Base-by-base conservation (phyloP, 768 basidiomycete species). In the Suillus fuscotomentosus region DNA sequence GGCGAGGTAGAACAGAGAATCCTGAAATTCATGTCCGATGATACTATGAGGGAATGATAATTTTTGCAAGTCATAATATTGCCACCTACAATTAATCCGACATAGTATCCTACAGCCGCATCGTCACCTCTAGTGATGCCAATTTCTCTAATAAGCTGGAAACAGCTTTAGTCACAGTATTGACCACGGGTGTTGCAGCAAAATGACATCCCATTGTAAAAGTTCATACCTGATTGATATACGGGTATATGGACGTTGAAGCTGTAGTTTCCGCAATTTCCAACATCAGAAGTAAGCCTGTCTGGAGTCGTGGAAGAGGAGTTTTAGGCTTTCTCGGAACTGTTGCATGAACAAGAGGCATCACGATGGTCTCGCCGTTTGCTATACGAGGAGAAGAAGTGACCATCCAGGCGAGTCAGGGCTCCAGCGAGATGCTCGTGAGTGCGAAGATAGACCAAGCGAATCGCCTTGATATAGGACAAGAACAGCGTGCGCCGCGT, bases 41-140 rank as follows among this genome's bases (percentile, higher is more conserved):
- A 43, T 61, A 14, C 15, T 31, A 69, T 24, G 41, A 41, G 31
- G 50, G 27, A 34, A 27, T 6, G 55, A 27, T 14, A 34, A 15
- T 15, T 4, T 20, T 41, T 27, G 47, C 24, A 14, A 34, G 24
- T 10, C 10, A 5, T 2, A 2, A 47, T 14, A 65, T 65, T 39
- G 1, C 66, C 65, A 68, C 87, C 75, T 63, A 88, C 86, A 60
- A 76, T 72, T 36, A 88, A 68, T 41, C 87, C 88, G n/a, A 86
- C 87, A 70, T 89, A 90, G 67, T 89, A 89, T 36, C 88, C 88
- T 4, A 88, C 84, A 75, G 86, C 86, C 60, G 80, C 78, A 54
- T 86, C 82, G 64, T 90, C 86, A 31, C 88, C 88, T 27, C 84
- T 84, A 5, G 86, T 88, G 36, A 90, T 78, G 47, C 82, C 86